These are phyloP conservation scores for Conticribra weissflogii DNA, from an alignment of 108 stramenopile genomes.

Conservation along the genomic window DNA sequence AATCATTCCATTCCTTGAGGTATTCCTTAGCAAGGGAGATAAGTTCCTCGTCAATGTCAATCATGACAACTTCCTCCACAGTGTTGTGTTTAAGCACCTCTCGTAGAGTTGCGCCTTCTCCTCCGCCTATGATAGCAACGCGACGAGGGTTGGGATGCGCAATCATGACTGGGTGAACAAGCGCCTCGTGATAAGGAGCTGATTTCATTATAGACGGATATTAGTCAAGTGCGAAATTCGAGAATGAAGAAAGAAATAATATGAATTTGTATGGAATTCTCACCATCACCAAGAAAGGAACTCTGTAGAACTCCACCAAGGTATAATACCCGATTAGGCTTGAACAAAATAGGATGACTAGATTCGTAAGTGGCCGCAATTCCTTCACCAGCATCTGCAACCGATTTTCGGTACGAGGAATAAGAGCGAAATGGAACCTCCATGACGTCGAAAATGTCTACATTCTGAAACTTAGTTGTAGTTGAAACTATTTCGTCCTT, in stretches of 20 bases:
- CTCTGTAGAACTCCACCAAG: constrained; percentile 75
- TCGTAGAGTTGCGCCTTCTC: constrained; percentile 85
- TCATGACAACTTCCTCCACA: constrained; percentile 85
- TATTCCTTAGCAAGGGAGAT: constrained; percentile 72
- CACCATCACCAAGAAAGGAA: constrained; percentile 52
- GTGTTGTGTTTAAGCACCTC: constrained; percentile 86
- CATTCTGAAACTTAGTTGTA: constrained; percentile 53
- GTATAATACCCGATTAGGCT: constrained; percentile 63
- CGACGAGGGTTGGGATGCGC: constrained; percentile 83
- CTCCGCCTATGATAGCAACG: constrained; percentile 93
- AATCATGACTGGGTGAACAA: constrained; percentile 95
- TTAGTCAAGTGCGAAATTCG: no score
- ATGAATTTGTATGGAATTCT: no score
- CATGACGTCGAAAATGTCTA: constrained; percentile 74
- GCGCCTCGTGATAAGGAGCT: constrained; percentile 85
- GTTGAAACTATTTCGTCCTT: constrained; percentile 38
- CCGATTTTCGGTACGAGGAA: constrained; percentile 50
- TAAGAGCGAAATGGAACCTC: constrained; percentile 37
- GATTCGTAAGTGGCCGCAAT: constrained; percentile 54
- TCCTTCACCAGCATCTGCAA: neutral
- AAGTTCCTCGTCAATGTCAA: constrained; percentile 82
- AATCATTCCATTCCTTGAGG: constrained; percentile 70
- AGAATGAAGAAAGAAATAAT: no score
- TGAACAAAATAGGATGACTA: constrained; percentile 46
- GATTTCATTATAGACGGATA: no score